Evolutionary conservation across 2,329 filamentous ascomycete species (phyloP), one percentile per base, ranked within the genome.

Genomic region (Talaromyces sp.): DNA sequence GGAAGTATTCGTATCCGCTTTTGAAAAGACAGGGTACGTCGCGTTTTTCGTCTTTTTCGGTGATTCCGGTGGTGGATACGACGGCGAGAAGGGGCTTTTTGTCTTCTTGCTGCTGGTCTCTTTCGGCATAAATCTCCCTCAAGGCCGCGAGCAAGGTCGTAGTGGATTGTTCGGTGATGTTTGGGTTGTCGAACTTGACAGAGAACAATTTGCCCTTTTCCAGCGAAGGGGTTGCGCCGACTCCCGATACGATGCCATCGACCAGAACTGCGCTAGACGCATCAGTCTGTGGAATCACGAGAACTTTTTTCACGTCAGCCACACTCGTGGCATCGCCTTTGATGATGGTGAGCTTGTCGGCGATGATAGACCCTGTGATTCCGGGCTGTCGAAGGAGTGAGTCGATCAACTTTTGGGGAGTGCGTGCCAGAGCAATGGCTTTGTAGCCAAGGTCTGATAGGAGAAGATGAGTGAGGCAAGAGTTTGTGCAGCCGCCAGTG

Each of bases 391-490:
- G 67, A 5, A 64, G 68, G 33, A 85, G 75, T n/a, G 78, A 68
- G 9, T 69, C 65, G 53, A 68, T 72, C 54, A 85, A 79, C 67
- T 84, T 85, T 4, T 73, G 66, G 1, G 82, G 81, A 1, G 73
- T 80, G 19, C 83, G 80, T 27, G 75, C 82, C 9, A 85, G 74
- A 10, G 82, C 81, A 53, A 73, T 74, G 64, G 77, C 80, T 60
- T 72, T 71, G 68, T 81, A 74, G 13, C 17, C 27, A 22, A 25
- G 7, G 19, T 58, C 47, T n/a, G 53, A 59, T 25, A 59, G 36
- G 49, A 84, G 74, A 5, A 81, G 71, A 22, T 71, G 69, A 25
- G 76, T 75, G 19, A 84, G 78, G 52, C 76, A 75, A 30, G 76
- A 67, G 53, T 77, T 72, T 39, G 77, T 74, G 63, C 77, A 78